These are phyloP conservation scores for Alternaria sp. DNA, from an alignment of 2,329 filamentous ascomycete species.

Conservation along the genomic window DNA sequence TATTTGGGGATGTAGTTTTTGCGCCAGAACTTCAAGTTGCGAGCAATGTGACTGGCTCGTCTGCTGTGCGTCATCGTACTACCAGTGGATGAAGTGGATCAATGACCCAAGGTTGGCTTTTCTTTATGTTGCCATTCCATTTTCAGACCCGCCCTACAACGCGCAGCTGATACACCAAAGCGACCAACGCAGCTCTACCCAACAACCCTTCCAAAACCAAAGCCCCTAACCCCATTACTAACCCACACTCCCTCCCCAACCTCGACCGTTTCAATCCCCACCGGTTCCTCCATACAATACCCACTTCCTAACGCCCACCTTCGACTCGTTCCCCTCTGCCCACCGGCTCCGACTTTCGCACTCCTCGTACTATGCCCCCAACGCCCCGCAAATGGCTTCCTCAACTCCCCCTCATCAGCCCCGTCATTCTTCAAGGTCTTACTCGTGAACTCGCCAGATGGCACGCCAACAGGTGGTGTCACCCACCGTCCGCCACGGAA, in stretches of 20 bases:
- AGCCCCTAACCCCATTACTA: conserved; percentile 87
- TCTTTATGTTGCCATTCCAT: no score
- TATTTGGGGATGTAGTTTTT: neutral
- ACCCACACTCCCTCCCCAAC: conserved; percentile 85
- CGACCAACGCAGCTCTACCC: conserved; percentile 8
- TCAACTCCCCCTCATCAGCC: conserved; percentile 46
- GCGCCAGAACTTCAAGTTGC: neutral
- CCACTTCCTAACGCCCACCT: conserved; percentile 79
- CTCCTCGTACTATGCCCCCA: conserved; percentile 51
- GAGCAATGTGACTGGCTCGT: neutral
- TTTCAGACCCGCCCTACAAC: no score
- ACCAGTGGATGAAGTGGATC: neutral
- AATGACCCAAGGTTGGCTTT: neutral
- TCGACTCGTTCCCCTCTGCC: conserved; percentile 82
- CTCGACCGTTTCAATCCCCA: conserved; percentile 67
- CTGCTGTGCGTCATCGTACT: neutral
- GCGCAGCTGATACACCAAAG: neutral
- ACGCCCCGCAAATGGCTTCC: conserved; percentile 47
- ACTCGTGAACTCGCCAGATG: conserved; percentile 33
- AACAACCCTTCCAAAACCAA: conserved; percentile 55
- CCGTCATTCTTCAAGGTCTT: conserved; percentile 26
- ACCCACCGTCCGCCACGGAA: conserved; percentile 77
- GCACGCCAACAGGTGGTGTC: conserved; percentile 68
- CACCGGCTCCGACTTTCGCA: conserved; percentile 70
- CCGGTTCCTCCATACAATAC: conserved; percentile 70